Percentiles rank a stretch among this genome's conserved stretches.
These are phyloP conservation scores for Pythium phragmitis DNA, from an alignment of 352 stramenopile genomes.

Conservation along the genomic window DNA sequence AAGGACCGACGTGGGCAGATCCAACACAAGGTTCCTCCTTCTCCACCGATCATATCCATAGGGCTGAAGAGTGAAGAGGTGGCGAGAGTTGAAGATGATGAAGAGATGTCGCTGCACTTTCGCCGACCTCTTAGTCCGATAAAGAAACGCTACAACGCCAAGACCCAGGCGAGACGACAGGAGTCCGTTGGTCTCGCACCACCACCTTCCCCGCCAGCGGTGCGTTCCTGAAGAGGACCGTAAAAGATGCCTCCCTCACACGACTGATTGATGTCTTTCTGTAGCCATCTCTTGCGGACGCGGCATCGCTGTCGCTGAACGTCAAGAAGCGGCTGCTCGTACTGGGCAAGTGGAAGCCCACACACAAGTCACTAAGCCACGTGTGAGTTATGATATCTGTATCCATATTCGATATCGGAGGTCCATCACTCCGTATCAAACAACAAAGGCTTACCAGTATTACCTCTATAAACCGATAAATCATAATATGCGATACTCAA, in stretches of 20 bases:
- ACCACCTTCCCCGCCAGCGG: constrained; percentile 2
- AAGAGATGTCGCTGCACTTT: background rate
- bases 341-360: constrained; percentile 45
- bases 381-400: constrained; percentile 7
- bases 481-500: background rate
- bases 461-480: background rate
- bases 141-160: constrained; percentile 47
- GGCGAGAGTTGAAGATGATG: constrained; percentile 25
- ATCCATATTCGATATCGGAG: constrained; percentile 25
- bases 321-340: constrained; percentile 62
- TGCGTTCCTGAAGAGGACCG: background rate
- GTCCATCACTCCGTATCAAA: constrained; percentile 1
- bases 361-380: constrained; percentile 21
- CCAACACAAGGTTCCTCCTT: background rate
- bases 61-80: background rate
- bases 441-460: constrained; percentile 1
- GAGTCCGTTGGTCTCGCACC: background rate
- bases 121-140: constrained; percentile 51
- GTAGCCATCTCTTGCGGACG: constrained; percentile 38
- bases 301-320: constrained; percentile 46
- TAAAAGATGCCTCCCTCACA: background rate
- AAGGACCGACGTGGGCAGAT: background rate
- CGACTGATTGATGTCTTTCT: background rate
- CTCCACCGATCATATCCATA: background rate
- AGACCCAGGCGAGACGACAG: constrained; percentile 10